A percentile compares a stretch with the other conserved stretches of the same genome.
Conservation (phyloP, 352 stramenopile species). For the Phytophthora pistaciae region DNA sequence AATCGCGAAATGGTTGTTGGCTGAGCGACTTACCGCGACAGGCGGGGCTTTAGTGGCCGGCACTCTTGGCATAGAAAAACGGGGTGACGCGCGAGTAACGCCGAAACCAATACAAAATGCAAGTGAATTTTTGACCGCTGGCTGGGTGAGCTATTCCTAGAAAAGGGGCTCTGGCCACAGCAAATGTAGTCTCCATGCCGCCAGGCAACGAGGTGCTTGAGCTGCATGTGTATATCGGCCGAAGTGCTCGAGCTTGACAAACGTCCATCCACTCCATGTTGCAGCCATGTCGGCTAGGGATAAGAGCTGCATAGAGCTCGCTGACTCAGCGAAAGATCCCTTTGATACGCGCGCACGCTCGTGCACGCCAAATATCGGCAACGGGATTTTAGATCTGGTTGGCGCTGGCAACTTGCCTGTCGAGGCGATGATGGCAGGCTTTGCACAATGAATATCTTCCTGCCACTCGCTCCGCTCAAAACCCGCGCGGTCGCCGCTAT, state of each 20-base stretch:
- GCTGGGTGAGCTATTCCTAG: constrained; percentile 11
- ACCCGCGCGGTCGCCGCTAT: background rate
- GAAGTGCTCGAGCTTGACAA: background rate
- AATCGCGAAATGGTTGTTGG: constrained; percentile 21
- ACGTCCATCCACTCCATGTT: background rate
- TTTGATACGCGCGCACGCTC: background rate
- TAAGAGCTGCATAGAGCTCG: constrained; percentile 3
- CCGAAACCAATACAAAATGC: constrained; percentile 11
- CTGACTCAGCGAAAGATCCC: background rate
- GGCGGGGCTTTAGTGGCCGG: constrained; percentile 17
- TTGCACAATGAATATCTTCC: background rate
- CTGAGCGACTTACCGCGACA: constrained; percentile 6
- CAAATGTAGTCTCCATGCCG: background rate
- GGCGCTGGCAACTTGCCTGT: background rate
- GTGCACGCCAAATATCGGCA: background rate
- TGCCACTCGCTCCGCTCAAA: background rate
- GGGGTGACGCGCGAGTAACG: constrained; percentile 4
- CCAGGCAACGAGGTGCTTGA: background rate
- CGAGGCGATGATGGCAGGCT: background rate
- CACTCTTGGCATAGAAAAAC: constrained; percentile 11
- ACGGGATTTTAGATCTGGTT: constrained; percentile 2
- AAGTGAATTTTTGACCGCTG: constrained; percentile 13
- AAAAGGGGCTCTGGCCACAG: too few species aligned
- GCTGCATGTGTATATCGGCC: background rate
- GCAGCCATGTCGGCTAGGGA: constrained; percentile 1